Base-by-base conservation (phyloP, 768 basidiomycete species). In the Leccinum aurantiacum region DNA sequence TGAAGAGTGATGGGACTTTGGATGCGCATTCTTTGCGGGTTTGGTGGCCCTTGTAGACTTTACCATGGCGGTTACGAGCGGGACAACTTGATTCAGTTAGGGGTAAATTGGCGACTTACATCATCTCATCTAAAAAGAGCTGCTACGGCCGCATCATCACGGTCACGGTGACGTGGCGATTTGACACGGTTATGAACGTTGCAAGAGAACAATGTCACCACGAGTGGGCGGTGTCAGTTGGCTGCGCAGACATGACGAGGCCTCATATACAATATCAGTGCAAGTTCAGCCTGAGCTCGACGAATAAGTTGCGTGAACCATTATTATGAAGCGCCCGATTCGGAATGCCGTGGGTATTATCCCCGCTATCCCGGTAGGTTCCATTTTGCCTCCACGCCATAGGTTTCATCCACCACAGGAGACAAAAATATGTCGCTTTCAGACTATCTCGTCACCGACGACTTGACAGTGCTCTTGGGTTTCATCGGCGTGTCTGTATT, bases 401-500 rank as follows among this genome's bases (percentile, higher is more conserved):
- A 50, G 25, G 17, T n/a, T 48, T 38, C 13, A 31, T 37, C 31
- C 53, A 22, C 35, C 29, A 62, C 29, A 62, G 3, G 37, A 55
- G 33, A 61, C 38, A 29, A 55, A 33, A 79, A 74, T 65, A 77
- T 80, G 75, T 71, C 73, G 4, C 57, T 87, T 24, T 75, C 82
- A 19, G 81, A 88, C 61, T 86, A 84, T 60, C 76, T 91, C 22
- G 82, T 83, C 69, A 90, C 89, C 1, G 89, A 93, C 74, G 91
- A 92, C 76, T 74, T 90, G 57, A 91, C 91, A 35, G 84, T 91
- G 60, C 82, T 91, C 35, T 81, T 92, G 10, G 86, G 85, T 53
- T 82, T 93, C 62, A 86, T 89, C 37, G 85, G 86, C 4, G 88
- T 87, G 3, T 89, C 89, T 9, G 82, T 91, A 41, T 91, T 91